phyloP scores from a whole-genome alignment of 1,139 yeast species.

The Lodderomyces margitis region DNA sequence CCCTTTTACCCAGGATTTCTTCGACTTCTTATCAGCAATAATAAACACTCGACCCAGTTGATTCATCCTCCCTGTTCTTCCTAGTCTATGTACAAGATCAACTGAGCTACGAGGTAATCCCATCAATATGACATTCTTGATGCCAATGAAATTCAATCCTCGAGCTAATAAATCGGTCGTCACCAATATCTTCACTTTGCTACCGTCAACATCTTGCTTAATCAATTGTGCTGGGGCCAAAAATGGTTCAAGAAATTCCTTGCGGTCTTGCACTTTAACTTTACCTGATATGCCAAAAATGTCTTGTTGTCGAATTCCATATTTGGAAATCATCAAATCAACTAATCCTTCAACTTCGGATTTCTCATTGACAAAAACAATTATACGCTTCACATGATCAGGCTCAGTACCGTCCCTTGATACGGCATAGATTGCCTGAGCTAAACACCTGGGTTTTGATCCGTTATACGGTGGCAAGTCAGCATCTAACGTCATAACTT shows the following conservation, averaged over 20 bases:
- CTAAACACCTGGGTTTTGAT: constrained; percentile 77
- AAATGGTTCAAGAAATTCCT: constrained; percentile 57
- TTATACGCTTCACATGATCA: constrained; percentile 74
- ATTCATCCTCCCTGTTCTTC: constrained; percentile 92
- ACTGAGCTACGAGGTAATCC: constrained; percentile 85
- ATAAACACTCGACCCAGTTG: constrained; percentile 85
- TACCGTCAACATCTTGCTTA: constrained; percentile 25
- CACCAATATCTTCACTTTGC: constrained; percentile 59
- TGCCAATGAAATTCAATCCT: constrained; percentile 82
- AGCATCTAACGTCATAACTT: constrained; percentile 74
- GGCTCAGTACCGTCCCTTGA: constrained; percentile 79
- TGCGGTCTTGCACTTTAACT: constrained; percentile 58
- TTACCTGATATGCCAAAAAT: constrained; percentile 64
- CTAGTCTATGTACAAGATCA: constrained; percentile 87
- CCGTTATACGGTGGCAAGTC: constrained; percentile 75
- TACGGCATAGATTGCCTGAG: constrained; percentile 85
- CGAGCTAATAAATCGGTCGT: constrained; percentile 92
- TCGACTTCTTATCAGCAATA: constrained; percentile 62
- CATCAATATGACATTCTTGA: constrained; percentile 77
- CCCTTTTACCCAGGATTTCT: constrained; percentile 80
- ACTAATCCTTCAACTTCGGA: constrained; percentile 61
- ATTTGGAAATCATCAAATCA: constrained; percentile 47
- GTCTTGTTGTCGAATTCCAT: constrained; percentile 52
- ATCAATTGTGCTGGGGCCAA: constrained; percentile 53
- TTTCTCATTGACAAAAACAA: constrained; percentile 81